Percentiles rank a stretch among this genome's conserved stretches.
Evolutionary conservation across 805 yeast species (phyloP).

Genomic region (Suhomyces kilbournensis): DNA sequence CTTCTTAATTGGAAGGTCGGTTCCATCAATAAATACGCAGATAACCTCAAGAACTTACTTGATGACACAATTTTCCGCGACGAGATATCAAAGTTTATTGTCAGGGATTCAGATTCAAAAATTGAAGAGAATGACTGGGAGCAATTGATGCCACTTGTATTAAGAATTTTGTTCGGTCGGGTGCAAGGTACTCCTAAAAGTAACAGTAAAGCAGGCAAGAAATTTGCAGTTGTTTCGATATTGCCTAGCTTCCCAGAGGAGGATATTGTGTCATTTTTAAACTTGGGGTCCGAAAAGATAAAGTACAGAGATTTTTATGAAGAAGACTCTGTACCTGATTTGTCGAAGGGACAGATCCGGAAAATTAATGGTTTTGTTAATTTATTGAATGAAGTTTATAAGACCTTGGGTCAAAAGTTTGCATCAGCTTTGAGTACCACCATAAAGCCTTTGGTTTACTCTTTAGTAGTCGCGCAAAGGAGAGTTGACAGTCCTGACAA

Average conservation of each 20-base stretch:
- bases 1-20: conserved; percentile 62
- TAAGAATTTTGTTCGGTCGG: conserved; percentile 82
- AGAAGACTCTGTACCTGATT: conserved; percentile 10
- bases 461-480: conserved; percentile 53
- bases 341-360: conserved; percentile 36
- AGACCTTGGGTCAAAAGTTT: conserved; percentile 57
- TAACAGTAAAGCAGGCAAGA: conserved; percentile 70
- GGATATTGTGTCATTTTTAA: conserved; percentile 57
- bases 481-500: conserved; percentile 23
- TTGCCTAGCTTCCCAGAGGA: conserved; percentile 54
- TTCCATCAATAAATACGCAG: conserved; percentile 63
- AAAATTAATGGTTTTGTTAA: conserved; percentile 64
- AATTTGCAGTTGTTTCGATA: conserved; percentile 64
- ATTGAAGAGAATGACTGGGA: conserved; percentile 62
- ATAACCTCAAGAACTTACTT: conserved; percentile 66
- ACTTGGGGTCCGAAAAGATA: conserved; percentile 58
- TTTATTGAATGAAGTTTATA: conserved; percentile 53
- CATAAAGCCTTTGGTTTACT: conserved; percentile 55
- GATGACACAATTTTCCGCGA: conserved; percentile 86
- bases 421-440: conserved; percentile 47
- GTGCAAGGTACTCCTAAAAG: conserved; percentile 67
- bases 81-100: conserved; percentile 66
- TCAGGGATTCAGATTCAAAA: conserved; percentile 44
- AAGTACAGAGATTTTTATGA: conserved; percentile 35
- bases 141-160: conserved; percentile 63